Evolutionary conservation across 805 yeast genomes (phyloP).

Genomic region (Candida argentea): DNA sequence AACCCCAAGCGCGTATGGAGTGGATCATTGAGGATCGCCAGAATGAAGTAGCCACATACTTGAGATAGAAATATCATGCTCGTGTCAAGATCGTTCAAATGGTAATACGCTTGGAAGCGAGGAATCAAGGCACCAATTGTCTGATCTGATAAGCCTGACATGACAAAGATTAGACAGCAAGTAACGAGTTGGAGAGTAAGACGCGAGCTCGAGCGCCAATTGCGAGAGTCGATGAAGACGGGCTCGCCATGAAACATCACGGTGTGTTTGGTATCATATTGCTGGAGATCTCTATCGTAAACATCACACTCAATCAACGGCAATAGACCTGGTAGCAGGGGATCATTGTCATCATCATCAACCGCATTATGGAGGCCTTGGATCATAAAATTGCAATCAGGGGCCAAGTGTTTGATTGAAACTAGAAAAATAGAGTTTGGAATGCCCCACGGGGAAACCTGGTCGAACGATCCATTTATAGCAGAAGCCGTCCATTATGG

Average conservation of each 20-base stretch:
- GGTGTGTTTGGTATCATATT: too few relatives aligned
- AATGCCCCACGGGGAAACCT: too few relatives aligned
- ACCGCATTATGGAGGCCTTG: too few relatives aligned
- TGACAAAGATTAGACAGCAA: conserved; percentile 28
- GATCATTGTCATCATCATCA: too few relatives aligned
- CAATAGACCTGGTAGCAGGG: too few relatives aligned
- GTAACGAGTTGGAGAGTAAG: conserved; percentile 36
- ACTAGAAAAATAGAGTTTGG: too few relatives aligned
- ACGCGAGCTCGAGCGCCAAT: conserved; percentile 25
- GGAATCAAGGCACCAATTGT: conserved; percentile 53
- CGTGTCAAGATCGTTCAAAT: conserved; percentile 36
- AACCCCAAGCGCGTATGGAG: conserved; percentile 38
- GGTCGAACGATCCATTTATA: too few relatives aligned
- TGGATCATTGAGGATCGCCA: conserved; percentile 39
- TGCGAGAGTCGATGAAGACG: conserved; percentile 24
- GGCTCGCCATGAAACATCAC: conserved; percentile 13
- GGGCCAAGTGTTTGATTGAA: too few relatives aligned
- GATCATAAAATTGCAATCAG: too few relatives aligned
- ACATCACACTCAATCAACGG: too few relatives aligned
- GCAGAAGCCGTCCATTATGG: too few relatives aligned
- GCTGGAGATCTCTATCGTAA: too few relatives aligned
- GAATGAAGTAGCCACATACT: conserved; percentile 43
- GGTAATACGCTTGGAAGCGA: conserved; percentile 36
- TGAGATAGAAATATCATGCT: conserved; percentile 43
- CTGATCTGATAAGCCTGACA: conserved; percentile 52